A percentile compares a stretch with the other conserved stretches of the same genome.
phyloP scores from a whole-genome alignment of 2,329 filamentous ascomycete genomes.

The Chrysosporium keratinophilum region DNA sequence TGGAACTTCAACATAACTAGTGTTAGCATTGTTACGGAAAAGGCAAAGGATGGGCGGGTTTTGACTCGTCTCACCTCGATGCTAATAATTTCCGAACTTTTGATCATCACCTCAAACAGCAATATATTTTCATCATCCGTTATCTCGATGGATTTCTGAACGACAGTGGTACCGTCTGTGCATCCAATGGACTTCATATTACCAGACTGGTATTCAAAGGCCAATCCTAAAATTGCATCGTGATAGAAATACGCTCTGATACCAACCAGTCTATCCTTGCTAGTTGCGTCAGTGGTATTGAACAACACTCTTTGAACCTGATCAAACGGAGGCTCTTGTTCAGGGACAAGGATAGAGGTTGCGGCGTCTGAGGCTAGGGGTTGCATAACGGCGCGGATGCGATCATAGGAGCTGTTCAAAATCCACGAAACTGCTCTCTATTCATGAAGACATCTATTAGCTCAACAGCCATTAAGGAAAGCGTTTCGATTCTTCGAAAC shows the following conservation, averaged over 20 bases:
- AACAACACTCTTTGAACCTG: constrained; percentile 5
- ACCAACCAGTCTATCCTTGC: background rate
- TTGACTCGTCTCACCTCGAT: background rate
- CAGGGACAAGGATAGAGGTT: background rate
- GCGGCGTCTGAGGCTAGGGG: background rate
- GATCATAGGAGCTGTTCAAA: constrained; percentile 6
- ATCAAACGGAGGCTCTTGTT: background rate
- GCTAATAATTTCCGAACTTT: background rate
- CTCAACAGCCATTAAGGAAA: background rate
- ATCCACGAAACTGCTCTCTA: constrained; percentile 9
- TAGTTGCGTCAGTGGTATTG: background rate
- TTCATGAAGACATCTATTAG: background rate
- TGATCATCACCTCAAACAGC: background rate
- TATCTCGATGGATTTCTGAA: background rate
- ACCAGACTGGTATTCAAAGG: constrained; percentile 4
- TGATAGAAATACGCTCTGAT: background rate
- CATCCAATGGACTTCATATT: background rate
- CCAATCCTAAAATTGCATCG: background rate
- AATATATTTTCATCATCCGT: background rate
- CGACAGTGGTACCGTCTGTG: background rate
- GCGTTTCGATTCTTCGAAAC: background rate
- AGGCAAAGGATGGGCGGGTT: no score
- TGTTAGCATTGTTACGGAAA: no score
- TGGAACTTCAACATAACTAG: no score
- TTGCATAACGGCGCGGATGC: constrained; percentile 1